Evolutionary conservation across 2,329 filamentous ascomycete species (phyloP).

Genomic region (Aureobasidium sp.): DNA sequence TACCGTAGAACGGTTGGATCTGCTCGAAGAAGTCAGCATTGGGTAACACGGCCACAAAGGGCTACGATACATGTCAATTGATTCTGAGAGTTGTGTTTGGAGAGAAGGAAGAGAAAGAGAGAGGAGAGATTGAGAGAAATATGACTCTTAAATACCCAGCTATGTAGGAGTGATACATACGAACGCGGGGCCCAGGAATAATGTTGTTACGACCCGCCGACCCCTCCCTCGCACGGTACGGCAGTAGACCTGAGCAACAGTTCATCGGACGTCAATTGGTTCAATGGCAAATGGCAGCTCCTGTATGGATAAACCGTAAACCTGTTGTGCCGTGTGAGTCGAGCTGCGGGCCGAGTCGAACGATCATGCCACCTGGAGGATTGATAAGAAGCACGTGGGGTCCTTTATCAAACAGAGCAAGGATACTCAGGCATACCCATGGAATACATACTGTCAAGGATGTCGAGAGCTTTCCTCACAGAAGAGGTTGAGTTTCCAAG

Average conservation of each 20-base stretch:
- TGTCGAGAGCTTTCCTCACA: no score
- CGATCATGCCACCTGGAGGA: neutral
- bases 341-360: neutral
- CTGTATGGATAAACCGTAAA: neutral
- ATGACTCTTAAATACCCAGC: constrained; percentile 2
- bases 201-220: neutral
- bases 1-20: neutral
- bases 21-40: constrained; percentile 10
- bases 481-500: no score
- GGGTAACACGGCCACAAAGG: neutral
- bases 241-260: neutral
- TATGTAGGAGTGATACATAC: neutral
- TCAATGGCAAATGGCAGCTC: neutral
- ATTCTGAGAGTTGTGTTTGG: neutral
- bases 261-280: neutral
- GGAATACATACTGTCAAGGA: no score
- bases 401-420: no score
- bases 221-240: constrained; percentile 7
- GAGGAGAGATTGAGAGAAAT: neutral
- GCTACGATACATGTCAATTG: constrained; percentile 5
- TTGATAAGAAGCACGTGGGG: no score
- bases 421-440: no score
- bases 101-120: neutral
- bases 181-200: neutral
- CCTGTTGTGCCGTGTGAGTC: neutral